phyloP scores from a whole-genome alignment of 2,329 filamentous ascomycete species.

The Xylaria sp. region DNA sequence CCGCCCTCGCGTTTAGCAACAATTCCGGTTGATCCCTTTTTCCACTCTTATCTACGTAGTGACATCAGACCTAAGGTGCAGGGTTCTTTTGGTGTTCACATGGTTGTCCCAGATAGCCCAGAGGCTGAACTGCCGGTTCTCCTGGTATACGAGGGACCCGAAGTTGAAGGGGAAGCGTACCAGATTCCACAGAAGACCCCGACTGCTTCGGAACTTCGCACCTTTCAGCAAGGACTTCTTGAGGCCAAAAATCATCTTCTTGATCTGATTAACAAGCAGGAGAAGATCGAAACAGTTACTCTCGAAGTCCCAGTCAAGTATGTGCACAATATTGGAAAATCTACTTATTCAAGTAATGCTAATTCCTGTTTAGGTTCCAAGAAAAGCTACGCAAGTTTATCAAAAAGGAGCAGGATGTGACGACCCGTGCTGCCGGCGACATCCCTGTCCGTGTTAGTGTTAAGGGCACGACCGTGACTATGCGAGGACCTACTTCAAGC shows the following conservation, averaged over 20 bases:
- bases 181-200: constrained; percentile 65
- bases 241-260: constrained; percentile 68
- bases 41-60: constrained; percentile 75
- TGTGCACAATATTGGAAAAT: constrained; percentile 34
- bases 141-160: constrained; percentile 78
- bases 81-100: constrained; percentile 75
- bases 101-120: constrained; percentile 73
- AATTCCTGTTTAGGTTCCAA: constrained; percentile 61
- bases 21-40: constrained; percentile 79
- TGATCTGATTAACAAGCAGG: constrained; percentile 68
- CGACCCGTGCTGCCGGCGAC: constrained; percentile 62
- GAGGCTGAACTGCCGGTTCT: constrained; percentile 71
- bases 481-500: constrained; percentile 79
- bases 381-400: constrained; percentile 71
- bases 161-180: constrained; percentile 58
- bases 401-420: constrained; percentile 68
- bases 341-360: constrained; percentile 35
- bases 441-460: constrained; percentile 70
- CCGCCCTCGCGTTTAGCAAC: constrained; percentile 76
- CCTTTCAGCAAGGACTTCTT: constrained; percentile 65
- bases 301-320: constrained; percentile 69
- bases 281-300: constrained; percentile 59
- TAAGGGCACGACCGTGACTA: constrained; percentile 69
- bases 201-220: constrained; percentile 58
- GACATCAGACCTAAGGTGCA: constrained; percentile 72